Evolutionary conservation across 768 basidiomycete genomes (phyloP).

Genomic region (Leccinum uliginosum): DNA sequence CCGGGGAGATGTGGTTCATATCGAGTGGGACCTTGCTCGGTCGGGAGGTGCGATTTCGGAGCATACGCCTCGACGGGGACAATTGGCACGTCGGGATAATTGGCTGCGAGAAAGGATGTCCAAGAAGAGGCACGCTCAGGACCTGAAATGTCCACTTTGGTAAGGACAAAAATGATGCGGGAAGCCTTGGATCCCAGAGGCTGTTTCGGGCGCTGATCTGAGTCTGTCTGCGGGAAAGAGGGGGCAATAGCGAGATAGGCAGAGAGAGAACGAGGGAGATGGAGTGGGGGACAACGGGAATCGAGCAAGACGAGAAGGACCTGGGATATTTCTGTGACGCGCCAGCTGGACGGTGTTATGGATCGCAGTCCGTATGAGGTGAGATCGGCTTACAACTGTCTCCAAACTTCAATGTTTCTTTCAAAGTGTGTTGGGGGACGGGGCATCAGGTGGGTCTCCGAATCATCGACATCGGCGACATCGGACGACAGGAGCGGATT

Average conservation of each 20-base stretch:
- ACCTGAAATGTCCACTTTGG: constrained; percentile 86
- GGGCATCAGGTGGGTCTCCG: constrained; percentile 38
- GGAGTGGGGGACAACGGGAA: constrained; percentile 83
- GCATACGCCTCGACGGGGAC: constrained; percentile 76
- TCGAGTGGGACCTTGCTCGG: constrained; percentile 41
- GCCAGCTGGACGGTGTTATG: constrained; percentile 56
- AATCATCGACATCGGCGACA: constrained; percentile 7
- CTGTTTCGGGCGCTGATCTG: constrained; percentile 24
- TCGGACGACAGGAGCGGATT: constrained; percentile 3
- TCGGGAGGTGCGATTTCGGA: constrained; percentile 36
- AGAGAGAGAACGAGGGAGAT: constrained; percentile 77
- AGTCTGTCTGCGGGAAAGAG: background rate
- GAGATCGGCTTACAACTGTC: constrained; percentile 67
- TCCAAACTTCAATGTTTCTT: constrained; percentile 90
- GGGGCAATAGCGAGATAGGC: constrained; percentile 44
- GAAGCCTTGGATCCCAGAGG: constrained; percentile 27
- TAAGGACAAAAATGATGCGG: constrained; percentile 66
- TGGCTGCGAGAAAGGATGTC: constrained; percentile 52
- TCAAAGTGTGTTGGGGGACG: constrained; percentile 78
- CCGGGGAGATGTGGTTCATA: constrained; percentile 68
- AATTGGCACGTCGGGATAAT: constrained; percentile 52
- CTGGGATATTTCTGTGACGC: constrained; percentile 87
- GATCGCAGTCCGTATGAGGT: background rate
- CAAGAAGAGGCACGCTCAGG: constrained; percentile 59
- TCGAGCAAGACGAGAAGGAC: constrained; percentile 87